Conservation (phyloP, 495 filamentous ascomycete species). For the Aspergillus taichungensis region DNA sequence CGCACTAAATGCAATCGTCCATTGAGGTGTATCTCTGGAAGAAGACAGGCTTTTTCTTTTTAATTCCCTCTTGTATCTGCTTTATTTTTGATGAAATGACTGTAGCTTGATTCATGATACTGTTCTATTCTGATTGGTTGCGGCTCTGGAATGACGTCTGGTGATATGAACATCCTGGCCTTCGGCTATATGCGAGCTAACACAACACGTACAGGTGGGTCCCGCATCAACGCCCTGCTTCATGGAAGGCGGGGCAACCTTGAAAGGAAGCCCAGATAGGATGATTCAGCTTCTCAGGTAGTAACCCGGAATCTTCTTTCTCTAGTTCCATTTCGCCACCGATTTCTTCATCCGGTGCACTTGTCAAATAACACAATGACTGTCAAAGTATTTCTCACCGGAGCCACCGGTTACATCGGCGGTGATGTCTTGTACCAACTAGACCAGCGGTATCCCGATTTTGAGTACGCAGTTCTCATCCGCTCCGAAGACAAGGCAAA, state of each 20-base stretch:
- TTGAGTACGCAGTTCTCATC: slow-evolving; percentile 50
- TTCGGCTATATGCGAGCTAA: background rate
- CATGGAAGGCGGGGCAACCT: background rate
- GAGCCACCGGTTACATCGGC: slow-evolving; percentile 58
- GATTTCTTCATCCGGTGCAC: background rate
- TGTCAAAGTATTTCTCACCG: slow-evolving; percentile 17
- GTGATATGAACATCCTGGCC: too few species aligned
- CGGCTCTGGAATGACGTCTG: too few species aligned
- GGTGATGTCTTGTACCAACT: too few species aligned
- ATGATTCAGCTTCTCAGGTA: background rate
- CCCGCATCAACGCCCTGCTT: background rate
- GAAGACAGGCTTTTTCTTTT: too few species aligned
- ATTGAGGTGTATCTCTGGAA: too few species aligned
- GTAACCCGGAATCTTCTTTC: too few species aligned
- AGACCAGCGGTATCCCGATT: slow-evolving; percentile 47
- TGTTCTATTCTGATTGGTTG: too few species aligned
- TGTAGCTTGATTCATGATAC: too few species aligned
- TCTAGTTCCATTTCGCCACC: background rate
- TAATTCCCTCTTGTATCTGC: too few species aligned
- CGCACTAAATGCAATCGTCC: too few species aligned
- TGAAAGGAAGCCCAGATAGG: background rate
- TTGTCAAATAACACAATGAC: background rate
- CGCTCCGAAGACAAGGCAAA: slow-evolving; percentile 51
- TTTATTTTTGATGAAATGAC: too few species aligned
- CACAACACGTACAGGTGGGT: background rate